Evolutionary conservation across 1,139 yeast genomes (phyloP).

Genomic region (Eremothecium sinecaudum): DNA sequence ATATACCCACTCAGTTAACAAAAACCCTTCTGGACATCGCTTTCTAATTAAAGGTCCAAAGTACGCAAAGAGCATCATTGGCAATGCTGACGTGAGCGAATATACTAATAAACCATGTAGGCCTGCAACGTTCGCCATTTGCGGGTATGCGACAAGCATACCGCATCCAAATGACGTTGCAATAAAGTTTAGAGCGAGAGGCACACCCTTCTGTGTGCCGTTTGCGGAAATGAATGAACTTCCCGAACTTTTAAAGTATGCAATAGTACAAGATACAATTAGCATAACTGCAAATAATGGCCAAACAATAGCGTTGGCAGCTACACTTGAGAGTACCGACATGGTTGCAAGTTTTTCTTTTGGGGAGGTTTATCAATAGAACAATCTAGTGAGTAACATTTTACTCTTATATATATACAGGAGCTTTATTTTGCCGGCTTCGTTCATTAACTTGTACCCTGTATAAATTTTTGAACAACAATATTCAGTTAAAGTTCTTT

Average conservation of each 20-base stretch:
- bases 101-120: constrained; percentile 81
- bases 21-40: constrained; percentile 83
- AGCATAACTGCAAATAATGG: constrained; percentile 61
- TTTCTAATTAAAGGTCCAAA: constrained; percentile 74
- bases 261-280: constrained; percentile 49
- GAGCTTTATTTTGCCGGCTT: too few relatives aligned
- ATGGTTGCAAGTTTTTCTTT: too few relatives aligned
- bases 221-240: constrained; percentile 61
- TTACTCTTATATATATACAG: too few relatives aligned
- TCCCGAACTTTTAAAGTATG: constrained; percentile 41
- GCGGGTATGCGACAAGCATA: constrained; percentile 72
- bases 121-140: constrained; percentile 79
- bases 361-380: too few relatives aligned
- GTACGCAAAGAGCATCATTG: constrained; percentile 70
- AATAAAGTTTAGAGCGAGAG: constrained; percentile 72
- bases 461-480: too few relatives aligned
- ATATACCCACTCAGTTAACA: constrained; percentile 91
- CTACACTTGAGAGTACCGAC: constrained; percentile 36
- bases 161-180: constrained; percentile 96
- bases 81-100: constrained; percentile 72
- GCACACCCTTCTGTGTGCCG: constrained; percentile 72
- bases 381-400: too few relatives aligned
- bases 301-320: constrained; percentile 71
- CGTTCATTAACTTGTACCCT: too few relatives aligned
- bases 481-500: too few relatives aligned